These are phyloP conservation scores for Aspergillus sp. DNA, from an alignment of 2,329 filamentous ascomycete species.

Conservation along the genomic window DNA sequence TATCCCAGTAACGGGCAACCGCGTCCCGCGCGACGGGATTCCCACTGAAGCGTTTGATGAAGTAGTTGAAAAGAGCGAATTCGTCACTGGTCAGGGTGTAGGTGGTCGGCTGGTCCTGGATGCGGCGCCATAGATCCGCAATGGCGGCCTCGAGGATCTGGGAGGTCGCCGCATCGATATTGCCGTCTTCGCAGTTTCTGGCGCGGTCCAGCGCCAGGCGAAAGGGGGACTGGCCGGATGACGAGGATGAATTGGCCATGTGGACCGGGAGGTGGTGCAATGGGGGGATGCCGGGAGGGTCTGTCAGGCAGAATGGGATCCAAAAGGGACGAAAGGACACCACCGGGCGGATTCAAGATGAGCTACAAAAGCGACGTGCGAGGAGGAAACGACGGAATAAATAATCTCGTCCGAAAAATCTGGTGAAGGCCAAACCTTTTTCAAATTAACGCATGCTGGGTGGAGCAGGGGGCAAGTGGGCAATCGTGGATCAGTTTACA, in stretches of 20 bases:
- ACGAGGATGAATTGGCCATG: constrained; percentile 36
- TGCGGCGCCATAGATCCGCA: constrained; percentile 63
- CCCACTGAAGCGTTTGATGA: constrained; percentile 63
- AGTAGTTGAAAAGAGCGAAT: constrained; percentile 85
- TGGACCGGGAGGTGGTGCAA: background rate
- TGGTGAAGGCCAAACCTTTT: constrained; percentile 17
- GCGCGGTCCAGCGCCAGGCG: constrained; percentile 71
- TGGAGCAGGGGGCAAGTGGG: constrained; percentile 20
- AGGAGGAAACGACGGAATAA: constrained; percentile 5
- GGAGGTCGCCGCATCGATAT: constrained; percentile 60
- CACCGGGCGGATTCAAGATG: constrained; percentile 6
- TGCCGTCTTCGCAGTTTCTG: constrained; percentile 67
- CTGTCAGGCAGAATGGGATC: background rate
- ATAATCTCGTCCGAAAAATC: constrained; percentile 10
- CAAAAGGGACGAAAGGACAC: constrained; percentile 4
- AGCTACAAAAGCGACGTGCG: background rate
- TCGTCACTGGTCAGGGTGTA: constrained; percentile 76
- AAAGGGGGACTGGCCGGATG: constrained; percentile 46
- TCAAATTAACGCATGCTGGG: constrained; percentile 22
- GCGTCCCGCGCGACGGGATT: constrained; percentile 50
- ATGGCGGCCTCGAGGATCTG: constrained; percentile 65
- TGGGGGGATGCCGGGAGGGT: background rate
- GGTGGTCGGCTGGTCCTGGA: constrained; percentile 60
- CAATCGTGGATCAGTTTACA: constrained; percentile 24
- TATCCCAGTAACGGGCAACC: constrained; percentile 58